Evolutionary conservation across 345 rosid species (phyloP).

Genomic region (Linum usitatissimum): DNA sequence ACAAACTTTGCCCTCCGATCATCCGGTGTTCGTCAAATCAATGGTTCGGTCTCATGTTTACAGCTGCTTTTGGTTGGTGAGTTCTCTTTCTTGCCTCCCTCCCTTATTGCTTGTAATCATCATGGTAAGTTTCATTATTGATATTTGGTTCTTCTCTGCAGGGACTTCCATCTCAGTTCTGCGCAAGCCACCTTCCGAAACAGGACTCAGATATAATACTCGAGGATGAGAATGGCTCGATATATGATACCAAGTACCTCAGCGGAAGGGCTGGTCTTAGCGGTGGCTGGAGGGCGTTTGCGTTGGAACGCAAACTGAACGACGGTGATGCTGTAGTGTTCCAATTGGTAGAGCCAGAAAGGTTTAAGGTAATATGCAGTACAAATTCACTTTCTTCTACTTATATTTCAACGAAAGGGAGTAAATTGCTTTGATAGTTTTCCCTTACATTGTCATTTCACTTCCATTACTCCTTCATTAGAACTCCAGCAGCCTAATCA

Average conservation of each 20-base stretch:
- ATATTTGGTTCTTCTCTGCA: slow-evolving; percentile 3
- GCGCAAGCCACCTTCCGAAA: slow-evolving; percentile 29
- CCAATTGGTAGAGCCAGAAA: slow-evolving; percentile 25
- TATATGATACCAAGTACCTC: slow-evolving; percentile 22
- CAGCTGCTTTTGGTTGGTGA: slow-evolving; percentile 66
- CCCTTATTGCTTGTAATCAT: neutral
- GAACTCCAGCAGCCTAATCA: too few species aligned
- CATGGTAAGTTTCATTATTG: neutral
- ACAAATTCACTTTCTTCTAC: neutral
- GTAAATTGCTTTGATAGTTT: neutral
- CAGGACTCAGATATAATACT: slow-evolving; percentile 14
- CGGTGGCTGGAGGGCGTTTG: slow-evolving; percentile 48
- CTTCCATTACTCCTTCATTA: too few species aligned
- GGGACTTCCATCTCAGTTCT: slow-evolving; percentile 37
- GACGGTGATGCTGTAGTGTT: slow-evolving; percentile 41
- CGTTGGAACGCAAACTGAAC: slow-evolving; percentile 33
- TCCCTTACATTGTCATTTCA: too few species aligned
- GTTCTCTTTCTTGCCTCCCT: slow-evolving; percentile 6
- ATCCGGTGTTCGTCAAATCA: slow-evolving; percentile 49
- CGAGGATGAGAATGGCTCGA: slow-evolving; percentile 29
- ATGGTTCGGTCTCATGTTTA: slow-evolving; percentile 71
- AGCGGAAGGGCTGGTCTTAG: slow-evolving; percentile 30
- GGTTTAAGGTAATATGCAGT: slow-evolving; percentile 23
- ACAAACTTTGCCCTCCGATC: slow-evolving; percentile 21
- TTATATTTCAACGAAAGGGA: neutral